Conservation (phyloP, 2,329 filamentous ascomycete genomes). For the Albophoma yamanashiensis region DNA sequence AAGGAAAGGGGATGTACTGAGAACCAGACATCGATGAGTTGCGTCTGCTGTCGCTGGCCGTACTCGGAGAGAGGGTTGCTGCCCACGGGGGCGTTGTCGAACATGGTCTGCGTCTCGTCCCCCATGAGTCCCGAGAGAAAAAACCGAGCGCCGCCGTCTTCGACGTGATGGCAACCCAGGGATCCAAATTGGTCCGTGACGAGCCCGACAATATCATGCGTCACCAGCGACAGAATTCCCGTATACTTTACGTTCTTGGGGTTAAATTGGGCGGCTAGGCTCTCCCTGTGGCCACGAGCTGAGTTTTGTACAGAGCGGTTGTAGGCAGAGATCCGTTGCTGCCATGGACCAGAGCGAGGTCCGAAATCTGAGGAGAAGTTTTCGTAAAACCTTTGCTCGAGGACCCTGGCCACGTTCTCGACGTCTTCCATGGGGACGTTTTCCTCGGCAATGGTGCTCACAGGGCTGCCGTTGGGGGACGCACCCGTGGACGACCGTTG, state of each 20-base stretch:
- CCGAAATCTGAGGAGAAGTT: constrained; percentile 12
- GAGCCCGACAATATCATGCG: constrained; percentile 19
- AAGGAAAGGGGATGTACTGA: constrained; percentile 27
- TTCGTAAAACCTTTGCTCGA: constrained; percentile 18
- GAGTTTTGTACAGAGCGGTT: constrained; percentile 6
- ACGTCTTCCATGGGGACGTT: constrained; percentile 5
- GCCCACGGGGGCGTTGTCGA: constrained; percentile 12
- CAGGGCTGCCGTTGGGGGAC: constrained; percentile 14
- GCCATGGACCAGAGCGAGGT: constrained; percentile 10
- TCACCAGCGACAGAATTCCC: constrained; percentile 16
- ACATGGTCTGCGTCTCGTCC: constrained; percentile 19
- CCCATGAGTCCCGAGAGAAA: constrained; percentile 15
- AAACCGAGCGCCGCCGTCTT: constrained; percentile 14
- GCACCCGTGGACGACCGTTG: constrained; percentile 14
- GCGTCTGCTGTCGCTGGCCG: constrained; percentile 19
- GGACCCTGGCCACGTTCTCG: constrained; percentile 16
- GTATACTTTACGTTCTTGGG: constrained; percentile 11
- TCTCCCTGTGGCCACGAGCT: constrained; percentile 6
- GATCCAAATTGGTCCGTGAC: constrained; percentile 18
- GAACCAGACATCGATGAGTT: constrained; percentile 31
- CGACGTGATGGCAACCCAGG: constrained; percentile 16
- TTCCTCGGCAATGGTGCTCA: constrained; percentile 12
- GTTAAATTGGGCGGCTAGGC: constrained; percentile 7
- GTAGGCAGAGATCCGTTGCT: constrained; percentile 10
- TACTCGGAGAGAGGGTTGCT: constrained; percentile 18